Base-by-base conservation (phyloP, 306 rosid species). In the Castanospermum australe region DNA sequence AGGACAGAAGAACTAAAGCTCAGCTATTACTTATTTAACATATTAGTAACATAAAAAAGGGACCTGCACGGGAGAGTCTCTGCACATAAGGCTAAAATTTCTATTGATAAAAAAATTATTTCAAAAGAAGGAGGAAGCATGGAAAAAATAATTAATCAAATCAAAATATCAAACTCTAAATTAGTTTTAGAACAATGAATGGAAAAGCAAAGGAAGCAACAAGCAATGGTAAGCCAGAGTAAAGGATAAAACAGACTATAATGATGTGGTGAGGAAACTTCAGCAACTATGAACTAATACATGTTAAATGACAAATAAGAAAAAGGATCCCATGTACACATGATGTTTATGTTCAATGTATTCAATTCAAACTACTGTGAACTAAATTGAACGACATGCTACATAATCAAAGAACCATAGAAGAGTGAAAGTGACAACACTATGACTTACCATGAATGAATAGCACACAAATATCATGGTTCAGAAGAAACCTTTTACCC, bases 371-470 rank as follows among this genome's bases (percentile, higher is more conserved):
- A 42, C 17, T n/a, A n/a, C n/a, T 17, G 14, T 11, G 5, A 22
- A 52, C 48, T 28, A 66, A 42, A 55, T 24, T 44, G 38, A 30
- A 44, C 84, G 28, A 9, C 54, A 59, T 5, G 59, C 28, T 41
- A 12, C 14, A 50, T 24, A 7, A 51, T 51, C 60, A 80, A 51
- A 51, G 59, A 72, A 41, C 5, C 60, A 18, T 30, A 33, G 35
- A 67, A 50, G 67, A 25, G 50, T 25, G 77, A 45, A 8, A 50
- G 2, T 18, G 57, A 28, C 17, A n/a, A n/a, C n/a, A n/a, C n/a
- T n/a, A n/a, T n/a, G n/a, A n/a, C n/a, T n/a, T 68, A 59, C 69
- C 24, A 41, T 36, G 78, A 76, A 74, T 36, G 18, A 73, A 65
- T 25, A 45, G 48, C 67, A 38, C 21, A 54, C 2, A 14, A 55